Evolutionary conservation across 176 grass and related monocot genomes (phyloP).

Genomic region (Canna indica): DNA sequence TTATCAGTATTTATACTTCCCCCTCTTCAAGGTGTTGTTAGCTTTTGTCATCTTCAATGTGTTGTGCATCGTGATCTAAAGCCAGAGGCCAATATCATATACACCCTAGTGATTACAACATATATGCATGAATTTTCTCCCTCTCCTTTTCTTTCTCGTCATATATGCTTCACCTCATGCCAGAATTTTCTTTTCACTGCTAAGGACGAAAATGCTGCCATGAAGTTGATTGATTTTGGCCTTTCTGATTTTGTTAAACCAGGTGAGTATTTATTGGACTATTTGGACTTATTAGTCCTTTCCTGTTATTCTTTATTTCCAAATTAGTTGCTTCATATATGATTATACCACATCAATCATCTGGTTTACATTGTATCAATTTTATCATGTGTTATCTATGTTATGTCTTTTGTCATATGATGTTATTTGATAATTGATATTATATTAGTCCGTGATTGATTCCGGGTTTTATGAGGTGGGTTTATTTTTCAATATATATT

Average conservation of each 20-base stretch:
- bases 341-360: not conserved
- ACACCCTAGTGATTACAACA: constrained; percentile 4
- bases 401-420: not conserved
- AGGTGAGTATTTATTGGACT: constrained; percentile 23
- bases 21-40: no score
- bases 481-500: not conserved
- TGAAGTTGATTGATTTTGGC: constrained; percentile 74
- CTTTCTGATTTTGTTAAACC: constrained; percentile 64
- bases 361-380: not conserved
- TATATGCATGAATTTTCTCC: not conserved
- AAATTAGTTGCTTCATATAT: not conserved
- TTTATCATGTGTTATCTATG: no score
- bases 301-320: not conserved
- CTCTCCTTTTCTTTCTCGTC: constrained; percentile 11
- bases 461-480: not conserved
- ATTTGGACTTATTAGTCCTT: not conserved
- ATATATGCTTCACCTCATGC: constrained; percentile 1
- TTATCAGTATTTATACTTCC: no score
- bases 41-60: constrained; percentile 74
- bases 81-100: constrained; percentile 40
- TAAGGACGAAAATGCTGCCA: constrained; percentile 39
- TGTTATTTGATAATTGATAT: not conserved
- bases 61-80: constrained; percentile 74
- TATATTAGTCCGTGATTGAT: not conserved
- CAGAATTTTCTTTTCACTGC: constrained; percentile 61